phyloP scores from a whole-genome alignment of 23 red algal genomes.

The Cyanidioschyzon merolae region DNA sequence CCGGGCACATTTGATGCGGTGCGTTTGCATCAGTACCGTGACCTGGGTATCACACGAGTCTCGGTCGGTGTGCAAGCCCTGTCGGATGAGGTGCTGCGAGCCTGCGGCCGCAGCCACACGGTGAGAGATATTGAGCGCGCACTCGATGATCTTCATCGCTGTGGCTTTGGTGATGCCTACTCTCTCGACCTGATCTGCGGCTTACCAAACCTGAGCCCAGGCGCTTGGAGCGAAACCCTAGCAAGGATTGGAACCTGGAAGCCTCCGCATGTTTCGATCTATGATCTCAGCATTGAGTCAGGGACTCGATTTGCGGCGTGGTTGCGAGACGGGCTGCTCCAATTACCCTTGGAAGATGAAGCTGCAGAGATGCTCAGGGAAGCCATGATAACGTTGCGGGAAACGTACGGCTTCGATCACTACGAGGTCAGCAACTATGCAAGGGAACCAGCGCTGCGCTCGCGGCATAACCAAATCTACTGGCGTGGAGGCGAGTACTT shows the following conservation, averaged over 20 bases:
- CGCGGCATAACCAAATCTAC: conserved; percentile 69
- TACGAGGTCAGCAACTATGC: conserved; percentile 88
- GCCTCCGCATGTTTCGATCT: conserved; percentile 71
- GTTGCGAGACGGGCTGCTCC: conserved; percentile 27
- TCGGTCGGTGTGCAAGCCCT: conserved; percentile 76
- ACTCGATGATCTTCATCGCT: conserved; percentile 24
- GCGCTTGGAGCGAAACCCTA: conserved; percentile 33
- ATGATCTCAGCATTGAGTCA: conserved; percentile 70
- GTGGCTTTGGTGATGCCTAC: conserved; percentile 33
- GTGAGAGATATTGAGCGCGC: conserved; percentile 44
- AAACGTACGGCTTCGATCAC: conserved; percentile 35
- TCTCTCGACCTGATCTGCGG: conserved; percentile 83
- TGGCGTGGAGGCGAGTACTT: conserved; percentile 74
- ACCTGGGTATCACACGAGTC: conserved; percentile 63
- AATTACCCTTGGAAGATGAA: conserved; percentile 49
- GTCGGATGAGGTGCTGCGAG: conserved; percentile 37
- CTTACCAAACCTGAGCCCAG: conserved; percentile 40
- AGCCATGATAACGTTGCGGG: conserved; percentile 25
- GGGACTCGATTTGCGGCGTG: conserved; percentile 45
- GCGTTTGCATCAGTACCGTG: conserved; percentile 24
- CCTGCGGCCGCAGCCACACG: conserved; percentile 54
- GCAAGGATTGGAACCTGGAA: conserved; percentile 16
- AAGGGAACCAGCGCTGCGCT: not conserved
- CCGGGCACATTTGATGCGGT: conserved; percentile 57
- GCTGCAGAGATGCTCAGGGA: conserved; percentile 50